Evolutionary conservation across 2,329 filamentous ascomycete species (phyloP), one percentile per base, ranked within the genome.

Genomic region (Cordyceps javanica): DNA sequence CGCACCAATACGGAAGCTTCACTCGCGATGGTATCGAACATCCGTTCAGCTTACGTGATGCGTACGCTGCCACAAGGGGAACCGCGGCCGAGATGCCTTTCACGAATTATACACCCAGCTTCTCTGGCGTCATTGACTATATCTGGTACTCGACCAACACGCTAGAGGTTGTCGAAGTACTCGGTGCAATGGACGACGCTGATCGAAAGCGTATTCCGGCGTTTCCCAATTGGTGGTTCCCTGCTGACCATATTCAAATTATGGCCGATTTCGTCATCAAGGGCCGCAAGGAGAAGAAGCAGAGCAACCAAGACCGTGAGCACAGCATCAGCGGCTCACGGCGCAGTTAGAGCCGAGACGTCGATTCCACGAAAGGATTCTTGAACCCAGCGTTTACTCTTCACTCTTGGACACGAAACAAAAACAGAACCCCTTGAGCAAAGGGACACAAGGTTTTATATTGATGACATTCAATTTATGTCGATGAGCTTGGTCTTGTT

Each of bases 81-180:
- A 85, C 94, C 36, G 86, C 87, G 7, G 89, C 91, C 59, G 90
- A 96, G 69, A 77, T 97, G 65, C 85, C 86, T 5, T 99, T 96
- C 72, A 99, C 94, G 48, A 99, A 99, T 73, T 99, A 97, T 73
- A 95, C 91, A 14, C 92, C 94, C 1, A 85, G 86, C n/a, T 99
- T 97, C 74, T 83, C 85, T 53, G 92, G 91, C 61, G 90, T 95
- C 58, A 89, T 99, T 64, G 94, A 99, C 71, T 97, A 97, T 73
- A 91, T 99, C 67, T 97, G 92, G 91, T 99, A 96, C 74, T 92
- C 91, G 58, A 93, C 91, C 59, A 96, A 94, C 72, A 86, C 88
- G 23, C 78, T 97, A 45, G 89, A 94, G 68, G 89, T 95, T 25
- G 87, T 90, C 19, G 88, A 88, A 55, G 74, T 97, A 55, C 85